phyloP scores from a whole-genome alignment of 2,329 filamentous ascomycete genomes.

The Hypocreales sp. region DNA sequence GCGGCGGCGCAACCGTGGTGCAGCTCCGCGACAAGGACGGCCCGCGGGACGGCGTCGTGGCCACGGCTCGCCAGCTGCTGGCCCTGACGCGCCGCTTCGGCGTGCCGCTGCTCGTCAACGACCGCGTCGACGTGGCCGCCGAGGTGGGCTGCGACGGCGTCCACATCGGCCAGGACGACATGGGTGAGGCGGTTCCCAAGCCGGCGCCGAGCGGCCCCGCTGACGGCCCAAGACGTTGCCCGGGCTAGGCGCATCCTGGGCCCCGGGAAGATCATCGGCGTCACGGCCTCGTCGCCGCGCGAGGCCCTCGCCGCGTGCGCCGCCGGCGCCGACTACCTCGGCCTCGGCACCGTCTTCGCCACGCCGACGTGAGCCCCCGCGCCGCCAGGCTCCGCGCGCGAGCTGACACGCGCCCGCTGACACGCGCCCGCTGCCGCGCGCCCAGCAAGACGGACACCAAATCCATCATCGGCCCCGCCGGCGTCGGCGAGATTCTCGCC shows the following conservation, averaged over 20 bases:
- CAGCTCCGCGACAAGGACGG: constrained; percentile 84
- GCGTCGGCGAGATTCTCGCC: constrained; percentile 36
- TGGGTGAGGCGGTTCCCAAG: no score
- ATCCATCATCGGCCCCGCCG: constrained; percentile 37
- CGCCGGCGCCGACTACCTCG: constrained; percentile 77
- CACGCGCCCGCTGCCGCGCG: background rate
- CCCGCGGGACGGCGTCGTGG: constrained; percentile 56
- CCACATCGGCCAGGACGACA: constrained; percentile 89
- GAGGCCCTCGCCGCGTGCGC: constrained; percentile 60
- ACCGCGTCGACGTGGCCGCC: constrained; percentile 76
- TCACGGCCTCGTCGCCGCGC: constrained; percentile 60
- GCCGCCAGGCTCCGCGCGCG: background rate
- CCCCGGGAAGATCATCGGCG: constrained; percentile 66
- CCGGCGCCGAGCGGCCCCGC: no score
- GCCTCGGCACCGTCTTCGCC: constrained; percentile 78
- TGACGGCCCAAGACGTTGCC: background rate
- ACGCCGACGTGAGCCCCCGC: constrained; percentile 51
- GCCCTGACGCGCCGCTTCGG: constrained; percentile 47
- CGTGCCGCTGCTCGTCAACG: constrained; percentile 82
- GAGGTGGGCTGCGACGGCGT: constrained; percentile 82
- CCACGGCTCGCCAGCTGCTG: constrained; percentile 58
- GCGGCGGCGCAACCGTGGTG: constrained; percentile 71
- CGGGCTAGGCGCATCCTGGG: constrained; percentile 59
- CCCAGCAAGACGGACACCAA: constrained; percentile 74
- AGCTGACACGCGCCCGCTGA: background rate